Evolutionary conservation across 169 alveolate species (phyloP).

Genomic region (Plasmodium berghei): DNA sequence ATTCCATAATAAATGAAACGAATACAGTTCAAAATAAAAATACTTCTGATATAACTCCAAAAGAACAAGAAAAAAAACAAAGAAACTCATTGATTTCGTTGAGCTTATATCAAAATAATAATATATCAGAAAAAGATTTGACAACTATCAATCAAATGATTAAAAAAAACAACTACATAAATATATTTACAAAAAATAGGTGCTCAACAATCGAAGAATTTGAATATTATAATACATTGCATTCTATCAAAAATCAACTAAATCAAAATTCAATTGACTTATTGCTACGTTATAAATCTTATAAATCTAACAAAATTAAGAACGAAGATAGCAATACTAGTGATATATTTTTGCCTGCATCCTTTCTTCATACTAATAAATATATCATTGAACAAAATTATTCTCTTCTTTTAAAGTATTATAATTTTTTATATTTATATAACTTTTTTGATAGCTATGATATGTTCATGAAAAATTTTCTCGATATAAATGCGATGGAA

Average conservation of each 20-base stretch:
- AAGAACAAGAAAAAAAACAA: slow-evolving; percentile 9
- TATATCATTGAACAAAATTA: not conserved
- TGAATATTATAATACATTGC: slow-evolving; percentile 44
- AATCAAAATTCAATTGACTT: slow-evolving; percentile 25
- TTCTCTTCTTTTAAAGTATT: slow-evolving; percentile 1
- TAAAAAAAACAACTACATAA: slow-evolving; percentile 55
- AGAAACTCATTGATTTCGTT: not conserved
- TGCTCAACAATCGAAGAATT: slow-evolving; percentile 32
- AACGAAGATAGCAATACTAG: not conserved
- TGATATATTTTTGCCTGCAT: not conserved
- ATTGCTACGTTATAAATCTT: slow-evolving; percentile 29
- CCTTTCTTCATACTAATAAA: not conserved
- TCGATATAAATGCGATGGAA: slow-evolving; percentile 29
- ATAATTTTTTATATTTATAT: slow-evolving; percentile 40
- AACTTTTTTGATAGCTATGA: slow-evolving; percentile 49
- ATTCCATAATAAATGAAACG: not conserved
- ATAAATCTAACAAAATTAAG: slow-evolving; percentile 51
- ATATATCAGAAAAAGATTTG: slow-evolving; percentile 40
- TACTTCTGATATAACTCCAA: not conserved
- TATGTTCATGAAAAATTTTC: slow-evolving; percentile 38
- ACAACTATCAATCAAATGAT: slow-evolving; percentile 38
- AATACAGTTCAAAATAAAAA: not conserved
- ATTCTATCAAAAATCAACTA: slow-evolving; percentile 31
- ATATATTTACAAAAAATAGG: slow-evolving; percentile 67
- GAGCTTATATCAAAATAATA: not conserved